A percentile compares a stretch with the other conserved stretches of the same genome.
Conservation (phyloP, 805 yeast species). For the Candida ovalis region DNA sequence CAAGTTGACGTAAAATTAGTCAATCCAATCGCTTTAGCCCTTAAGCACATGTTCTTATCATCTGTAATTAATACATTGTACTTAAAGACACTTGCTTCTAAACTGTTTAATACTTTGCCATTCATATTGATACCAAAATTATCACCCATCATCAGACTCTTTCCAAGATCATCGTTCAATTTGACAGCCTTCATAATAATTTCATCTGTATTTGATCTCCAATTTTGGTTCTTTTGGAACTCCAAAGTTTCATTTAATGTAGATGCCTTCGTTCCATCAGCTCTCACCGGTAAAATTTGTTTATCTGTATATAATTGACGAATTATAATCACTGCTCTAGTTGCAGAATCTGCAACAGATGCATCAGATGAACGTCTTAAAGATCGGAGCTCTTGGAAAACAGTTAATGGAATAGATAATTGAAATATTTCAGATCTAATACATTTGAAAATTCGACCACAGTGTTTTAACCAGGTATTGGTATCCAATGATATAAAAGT, state of each 20-base stretch:
- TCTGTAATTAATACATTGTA: constrained; percentile 68
- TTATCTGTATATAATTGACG: constrained; percentile 59
- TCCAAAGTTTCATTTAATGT: constrained; percentile 70
- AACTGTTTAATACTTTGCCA: constrained; percentile 26
- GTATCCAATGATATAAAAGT: constrained; percentile 69
- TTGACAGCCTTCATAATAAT: constrained; percentile 52
- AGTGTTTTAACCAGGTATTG: constrained; percentile 76
- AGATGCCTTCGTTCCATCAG: constrained; percentile 65
- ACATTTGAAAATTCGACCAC: constrained; percentile 71
- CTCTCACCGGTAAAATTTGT: constrained; percentile 55
- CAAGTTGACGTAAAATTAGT: constrained; percentile 56
- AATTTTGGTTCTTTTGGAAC: constrained; percentile 66
- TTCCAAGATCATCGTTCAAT: constrained; percentile 29
- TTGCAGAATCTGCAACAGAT: constrained; percentile 74
- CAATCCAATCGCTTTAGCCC: constrained; percentile 57
- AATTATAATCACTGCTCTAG: constrained; percentile 71
- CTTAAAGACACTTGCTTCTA: constrained; percentile 42
- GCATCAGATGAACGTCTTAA: constrained; percentile 68
- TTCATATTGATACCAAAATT: constrained; percentile 18
- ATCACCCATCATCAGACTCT: constrained; percentile 26
- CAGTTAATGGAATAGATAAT: constrained; percentile 66
- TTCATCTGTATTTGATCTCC: constrained; percentile 73
- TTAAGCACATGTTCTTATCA: constrained; percentile 66
- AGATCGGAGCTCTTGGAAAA: constrained; percentile 73
- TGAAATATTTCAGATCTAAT: constrained; percentile 56